These are phyloP conservation scores for Quercus engelmannii DNA, from an alignment of 306 rosid genomes.

Conservation along the genomic window DNA sequence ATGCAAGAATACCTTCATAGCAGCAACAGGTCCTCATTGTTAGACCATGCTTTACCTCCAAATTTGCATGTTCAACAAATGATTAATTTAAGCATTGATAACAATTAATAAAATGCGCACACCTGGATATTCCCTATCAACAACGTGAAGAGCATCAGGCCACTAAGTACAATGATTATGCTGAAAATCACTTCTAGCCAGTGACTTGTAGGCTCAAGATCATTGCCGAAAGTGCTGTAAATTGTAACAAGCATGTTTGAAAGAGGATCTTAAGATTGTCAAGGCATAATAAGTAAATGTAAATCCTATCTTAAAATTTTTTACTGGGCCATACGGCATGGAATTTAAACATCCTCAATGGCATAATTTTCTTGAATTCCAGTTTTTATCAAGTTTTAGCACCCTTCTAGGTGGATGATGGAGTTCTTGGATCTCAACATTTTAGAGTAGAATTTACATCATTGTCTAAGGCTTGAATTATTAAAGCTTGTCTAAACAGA, in stretches of 20 bases:
- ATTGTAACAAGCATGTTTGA: constrained; percentile 1
- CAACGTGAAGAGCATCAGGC: constrained; percentile 86
- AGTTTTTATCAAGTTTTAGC: background rate
- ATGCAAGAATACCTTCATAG: constrained; percentile 75
- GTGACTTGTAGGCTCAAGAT: constrained; percentile 95
- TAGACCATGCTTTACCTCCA: constrained; percentile 18
- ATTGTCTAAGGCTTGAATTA: too few relatives aligned
- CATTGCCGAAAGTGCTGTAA: constrained; percentile 95
- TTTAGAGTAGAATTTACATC: background rate
- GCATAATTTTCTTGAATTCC: too few relatives aligned
- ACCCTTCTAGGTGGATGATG: background rate
- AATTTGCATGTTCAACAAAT: background rate
- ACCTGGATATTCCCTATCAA: constrained; percentile 99
- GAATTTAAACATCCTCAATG: too few relatives aligned
- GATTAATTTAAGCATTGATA: background rate
- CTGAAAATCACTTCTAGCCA: constrained; percentile 97
- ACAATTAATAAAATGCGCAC: background rate
- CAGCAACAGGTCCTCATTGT: constrained; percentile 6
- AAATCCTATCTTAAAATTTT: background rate
- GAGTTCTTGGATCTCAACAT: background rate
- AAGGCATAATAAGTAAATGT: background rate
- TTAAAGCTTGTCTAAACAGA: too few relatives aligned
- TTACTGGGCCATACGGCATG: too few relatives aligned
- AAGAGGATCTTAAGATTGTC: background rate
- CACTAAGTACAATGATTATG: constrained; percentile 76